A percentile compares a stretch with the other conserved stretches of the same genome.
Conservation (phyloP, 805 yeast genomes). For the Lipomyces lipofer region DNA sequence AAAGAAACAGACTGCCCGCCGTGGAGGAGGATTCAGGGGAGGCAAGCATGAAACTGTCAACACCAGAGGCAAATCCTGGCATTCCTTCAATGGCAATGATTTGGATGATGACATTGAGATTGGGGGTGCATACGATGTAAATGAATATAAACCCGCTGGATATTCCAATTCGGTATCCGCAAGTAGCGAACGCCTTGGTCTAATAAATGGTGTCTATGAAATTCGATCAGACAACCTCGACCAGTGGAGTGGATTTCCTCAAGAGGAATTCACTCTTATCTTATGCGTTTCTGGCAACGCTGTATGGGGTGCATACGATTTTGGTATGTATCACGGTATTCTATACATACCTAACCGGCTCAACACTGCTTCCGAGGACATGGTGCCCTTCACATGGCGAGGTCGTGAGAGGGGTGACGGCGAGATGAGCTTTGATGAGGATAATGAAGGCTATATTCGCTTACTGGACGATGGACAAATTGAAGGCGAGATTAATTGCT, state of each 20-base stretch:
- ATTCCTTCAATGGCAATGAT: neutral
- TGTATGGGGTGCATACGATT: neutral
- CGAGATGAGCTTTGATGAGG: constrained; percentile 1
- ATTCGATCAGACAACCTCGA: neutral
- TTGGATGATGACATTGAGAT: neutral
- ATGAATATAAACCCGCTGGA: neutral
- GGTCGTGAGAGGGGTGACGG: constrained; percentile 1
- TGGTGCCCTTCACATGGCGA: constrained; percentile 3
- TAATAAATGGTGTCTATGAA: neutral
- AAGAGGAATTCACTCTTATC: constrained; percentile 1
- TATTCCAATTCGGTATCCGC: neutral
- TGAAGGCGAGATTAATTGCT: neutral
- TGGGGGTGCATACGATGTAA: neutral
- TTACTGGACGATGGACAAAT: neutral
- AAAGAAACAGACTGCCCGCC: neutral
- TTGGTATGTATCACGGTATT: neutral
- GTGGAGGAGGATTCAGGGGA: neutral
- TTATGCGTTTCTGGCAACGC: neutral
- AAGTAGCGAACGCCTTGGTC: neutral
- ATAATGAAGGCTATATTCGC: constrained; percentile 1
- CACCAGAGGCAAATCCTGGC: neutral
- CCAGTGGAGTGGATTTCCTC: neutral
- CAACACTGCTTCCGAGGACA: neutral
- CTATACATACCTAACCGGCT: neutral
- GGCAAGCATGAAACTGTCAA: neutral